Base-by-base conservation (phyloP, 2,329 filamentous ascomycete species). In the Xylariaceae sp. region DNA sequence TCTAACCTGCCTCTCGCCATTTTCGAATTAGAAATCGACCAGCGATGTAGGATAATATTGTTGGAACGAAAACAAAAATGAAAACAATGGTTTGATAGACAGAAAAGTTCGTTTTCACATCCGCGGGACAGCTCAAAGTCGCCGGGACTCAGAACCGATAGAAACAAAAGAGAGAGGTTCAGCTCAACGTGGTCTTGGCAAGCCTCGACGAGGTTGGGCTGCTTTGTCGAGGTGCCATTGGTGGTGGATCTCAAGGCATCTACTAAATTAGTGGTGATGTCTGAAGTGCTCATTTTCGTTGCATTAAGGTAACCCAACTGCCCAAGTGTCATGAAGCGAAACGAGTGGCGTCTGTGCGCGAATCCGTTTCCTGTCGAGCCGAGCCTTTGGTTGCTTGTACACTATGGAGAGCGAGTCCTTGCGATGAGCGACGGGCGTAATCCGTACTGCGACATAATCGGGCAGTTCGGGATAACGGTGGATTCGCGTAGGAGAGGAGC, bases 1-100 rank as follows among this genome's bases (percentile, higher is more conserved):
- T 60, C 59, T 12, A 54, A 56, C 52, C 48, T 53, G 51, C 50
- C 57, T 60, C 55, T 63, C 29, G 45, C 18, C 64, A 66, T 67
- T 21, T 56, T 62, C n/a, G n/a, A n/a, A n/a, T n/a, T 54, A 42
- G 48, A 20, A 50, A 42, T 12, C 40, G 42, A 50, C 20, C 19
- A 37, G 46, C 42, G 32, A 21, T 44, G 37, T 48, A 12, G 20
- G 21, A 54, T 20, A 52, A 37, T n/a, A n/a, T n/a, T n/a, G n/a
- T 29, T 14, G 16, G 44, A 40, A 52, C 23, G 32, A 18, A 20
- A 42, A 20, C 42, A 47, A 16, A 53, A 40, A 50, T 26, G 26
- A n/a, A n/a, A n/a, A n/a, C n/a, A n/a, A n/a, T n/a, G 41, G 43
- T 32, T 45, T 47, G 56, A 50, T 37, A 56, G 32, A 48, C 44